Percentiles rank a stretch among this genome's conserved stretches.
Evolutionary conservation across 805 yeast species (phyloP).

Genomic region (Metschnikowia proteae): DNA sequence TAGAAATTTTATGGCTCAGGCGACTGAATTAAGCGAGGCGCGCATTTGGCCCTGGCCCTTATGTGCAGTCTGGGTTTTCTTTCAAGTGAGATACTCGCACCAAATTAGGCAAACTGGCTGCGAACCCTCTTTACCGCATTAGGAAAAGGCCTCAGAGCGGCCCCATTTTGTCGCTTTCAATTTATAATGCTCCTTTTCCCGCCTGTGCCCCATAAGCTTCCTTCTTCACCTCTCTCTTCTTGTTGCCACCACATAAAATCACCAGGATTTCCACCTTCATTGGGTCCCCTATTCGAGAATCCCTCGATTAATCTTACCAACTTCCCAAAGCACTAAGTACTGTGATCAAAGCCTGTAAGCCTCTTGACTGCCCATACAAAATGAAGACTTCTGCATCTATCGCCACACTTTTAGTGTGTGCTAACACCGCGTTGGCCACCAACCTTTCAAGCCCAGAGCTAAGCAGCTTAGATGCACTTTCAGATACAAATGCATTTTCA

Average conservation of each 20-base stretch:
- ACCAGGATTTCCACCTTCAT: background rate
- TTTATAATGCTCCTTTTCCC: conserved; percentile 9
- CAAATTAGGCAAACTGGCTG: conserved; percentile 16
- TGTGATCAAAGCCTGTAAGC: conserved; percentile 2
- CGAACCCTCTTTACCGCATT: conserved; percentile 16
- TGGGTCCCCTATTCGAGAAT: conserved; percentile 3
- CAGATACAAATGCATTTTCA: background rate
- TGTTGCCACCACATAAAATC: background rate
- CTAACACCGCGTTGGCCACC: conserved; percentile 2
- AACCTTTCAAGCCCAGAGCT: background rate
- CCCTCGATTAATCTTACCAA: conserved; percentile 2
- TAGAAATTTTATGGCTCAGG: conserved; percentile 2
- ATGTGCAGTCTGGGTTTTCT: conserved; percentile 1
- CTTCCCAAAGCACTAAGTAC: background rate
- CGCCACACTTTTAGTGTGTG: conserved; percentile 5
- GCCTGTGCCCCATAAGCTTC: background rate
- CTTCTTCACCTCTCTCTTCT: background rate
- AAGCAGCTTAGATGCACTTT: background rate
- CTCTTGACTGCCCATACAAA: background rate
- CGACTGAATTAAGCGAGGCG: background rate
- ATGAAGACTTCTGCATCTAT: conserved; percentile 9
- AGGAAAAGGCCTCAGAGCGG: conserved; percentile 8
- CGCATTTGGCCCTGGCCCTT: background rate
- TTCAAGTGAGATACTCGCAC: background rate
- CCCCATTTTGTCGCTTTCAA: background rate